Evolutionary conservation across 2,329 filamentous ascomycete genomes (phyloP).

Genomic region (Ceratocystis ficicola): DNA sequence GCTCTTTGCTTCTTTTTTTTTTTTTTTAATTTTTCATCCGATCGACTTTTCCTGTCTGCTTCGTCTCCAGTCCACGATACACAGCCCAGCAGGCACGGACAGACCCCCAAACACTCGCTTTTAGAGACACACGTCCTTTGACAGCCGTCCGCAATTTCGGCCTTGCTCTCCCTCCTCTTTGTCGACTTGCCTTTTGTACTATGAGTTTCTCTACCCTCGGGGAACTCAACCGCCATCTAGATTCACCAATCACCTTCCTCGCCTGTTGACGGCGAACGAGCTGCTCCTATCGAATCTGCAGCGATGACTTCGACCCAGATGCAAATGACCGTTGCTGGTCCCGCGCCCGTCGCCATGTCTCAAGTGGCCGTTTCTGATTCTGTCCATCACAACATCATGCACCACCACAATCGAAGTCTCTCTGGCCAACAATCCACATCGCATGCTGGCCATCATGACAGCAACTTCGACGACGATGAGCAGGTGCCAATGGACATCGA

Average conservation of each 20-base stretch:
- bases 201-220: constrained; percentile 18
- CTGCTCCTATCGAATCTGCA: constrained; percentile 15
- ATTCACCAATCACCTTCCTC: neutral
- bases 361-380: constrained; percentile 15
- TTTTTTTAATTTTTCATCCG: too few species aligned
- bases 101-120: too few species aligned
- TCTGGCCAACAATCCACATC: neutral
- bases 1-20: too few species aligned
- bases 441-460: neutral
- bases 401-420: neutral
- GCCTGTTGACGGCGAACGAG: constrained; percentile 20
- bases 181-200: neutral
- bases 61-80: too few species aligned
- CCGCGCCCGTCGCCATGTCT: constrained; percentile 18
- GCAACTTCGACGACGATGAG: constrained; percentile 14
- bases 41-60: too few species aligned
- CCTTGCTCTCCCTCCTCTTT: neutral
- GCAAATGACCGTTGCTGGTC: constrained; percentile 20
- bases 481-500: constrained; percentile 20
- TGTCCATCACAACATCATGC: constrained; percentile 5
- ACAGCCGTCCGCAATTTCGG: too few species aligned
- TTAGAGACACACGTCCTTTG: too few species aligned
- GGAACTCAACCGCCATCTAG: constrained; percentile 13
- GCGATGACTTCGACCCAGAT: constrained; percentile 23
- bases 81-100: too few species aligned